Percentiles rank a stretch among this genome's conserved stretches.
Conservation (phyloP, 306 rosid genomes). For the Datisca glomerata region DNA sequence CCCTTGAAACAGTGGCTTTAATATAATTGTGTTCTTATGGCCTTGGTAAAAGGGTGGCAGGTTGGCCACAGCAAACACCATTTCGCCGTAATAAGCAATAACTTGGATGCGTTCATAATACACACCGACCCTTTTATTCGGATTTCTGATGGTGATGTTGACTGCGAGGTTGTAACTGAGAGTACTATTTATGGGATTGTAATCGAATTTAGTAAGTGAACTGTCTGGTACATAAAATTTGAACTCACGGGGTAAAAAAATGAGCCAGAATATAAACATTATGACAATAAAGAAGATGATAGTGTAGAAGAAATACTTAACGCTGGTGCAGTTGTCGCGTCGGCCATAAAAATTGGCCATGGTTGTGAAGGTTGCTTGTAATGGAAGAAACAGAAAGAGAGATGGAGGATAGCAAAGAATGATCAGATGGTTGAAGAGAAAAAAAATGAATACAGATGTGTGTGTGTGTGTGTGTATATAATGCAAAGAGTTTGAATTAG, state of each 20-base stretch:
- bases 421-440: too few species aligned
- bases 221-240: conserved; percentile 38
- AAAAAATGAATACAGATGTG: too few species aligned
- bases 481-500: too few species aligned
- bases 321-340: too few species aligned
- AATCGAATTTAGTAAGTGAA: conserved; percentile 38
- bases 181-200: conserved; percentile 12
- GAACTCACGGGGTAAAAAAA: conserved; percentile 38
- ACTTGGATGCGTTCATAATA: conserved; percentile 35
- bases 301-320: too few species aligned
- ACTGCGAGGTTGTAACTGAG: conserved; percentile 13
- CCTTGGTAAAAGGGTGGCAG: conserved; percentile 34
- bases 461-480: too few species aligned
- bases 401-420: too few species aligned
- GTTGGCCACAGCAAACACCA: conserved; percentile 9
- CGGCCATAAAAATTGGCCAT: too few species aligned
- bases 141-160: conserved; percentile 34
- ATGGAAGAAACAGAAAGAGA: too few species aligned
- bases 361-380: too few species aligned
- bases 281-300: conserved; percentile 17
- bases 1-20: conserved; percentile 24
- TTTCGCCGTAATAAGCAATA: conserved; percentile 23
- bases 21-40: conserved; percentile 24
- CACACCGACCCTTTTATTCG: conserved; percentile 36
- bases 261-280: conserved; percentile 29